phyloP scores from a whole-genome alignment of 1,284 basidiomycete species.

The Apiotrichum laibachii region DNA sequence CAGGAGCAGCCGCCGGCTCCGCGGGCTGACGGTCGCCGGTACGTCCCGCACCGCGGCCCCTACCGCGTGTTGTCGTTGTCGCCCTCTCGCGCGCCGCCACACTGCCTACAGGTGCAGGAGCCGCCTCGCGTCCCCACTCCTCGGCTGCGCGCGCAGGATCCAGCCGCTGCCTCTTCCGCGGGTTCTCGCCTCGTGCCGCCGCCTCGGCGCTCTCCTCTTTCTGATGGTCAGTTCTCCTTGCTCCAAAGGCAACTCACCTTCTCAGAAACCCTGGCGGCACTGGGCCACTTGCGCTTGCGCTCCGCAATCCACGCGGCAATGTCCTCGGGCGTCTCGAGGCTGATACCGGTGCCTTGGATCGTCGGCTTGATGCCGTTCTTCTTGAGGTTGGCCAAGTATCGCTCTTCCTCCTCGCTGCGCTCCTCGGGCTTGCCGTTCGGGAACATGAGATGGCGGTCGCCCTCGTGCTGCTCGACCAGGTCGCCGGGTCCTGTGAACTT shows the following conservation, averaged over 20 bases:
- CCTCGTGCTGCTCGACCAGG: slow-evolving; percentile 76
- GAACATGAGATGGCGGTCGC: slow-evolving; percentile 84
- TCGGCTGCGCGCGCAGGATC: slow-evolving; percentile 42
- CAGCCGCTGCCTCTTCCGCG: slow-evolving; percentile 24
- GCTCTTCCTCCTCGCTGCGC: slow-evolving; percentile 61
- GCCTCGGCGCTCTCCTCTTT: slow-evolving; percentile 71
- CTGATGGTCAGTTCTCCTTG: slow-evolving; percentile 26
- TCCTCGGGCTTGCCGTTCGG: slow-evolving; percentile 55
- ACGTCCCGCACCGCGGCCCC: slow-evolving; percentile 2
- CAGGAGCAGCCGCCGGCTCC: not conserved
- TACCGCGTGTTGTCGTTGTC: slow-evolving; percentile 4
- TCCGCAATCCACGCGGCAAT: slow-evolving; percentile 82
- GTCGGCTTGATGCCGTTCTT: slow-evolving; percentile 53
- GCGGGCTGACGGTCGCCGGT: not conserved
- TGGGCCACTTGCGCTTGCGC: slow-evolving; percentile 79
- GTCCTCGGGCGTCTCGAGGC: slow-evolving; percentile 74
- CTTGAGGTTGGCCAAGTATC: slow-evolving; percentile 62
- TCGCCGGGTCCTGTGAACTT: slow-evolving; percentile 70
- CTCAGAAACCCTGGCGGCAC: slow-evolving; percentile 64
- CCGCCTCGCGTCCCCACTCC: slow-evolving; percentile 39
- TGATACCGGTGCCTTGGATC: slow-evolving; percentile 75
- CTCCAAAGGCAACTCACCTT: slow-evolving; percentile 54
- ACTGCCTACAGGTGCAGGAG: slow-evolving; percentile 1
- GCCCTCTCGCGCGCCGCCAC: slow-evolving; percentile 1
- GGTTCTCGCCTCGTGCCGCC: slow-evolving; percentile 70